Conservation (phyloP, 2,329 filamentous ascomycete species). For the Ceratocystis variospora region DNA sequence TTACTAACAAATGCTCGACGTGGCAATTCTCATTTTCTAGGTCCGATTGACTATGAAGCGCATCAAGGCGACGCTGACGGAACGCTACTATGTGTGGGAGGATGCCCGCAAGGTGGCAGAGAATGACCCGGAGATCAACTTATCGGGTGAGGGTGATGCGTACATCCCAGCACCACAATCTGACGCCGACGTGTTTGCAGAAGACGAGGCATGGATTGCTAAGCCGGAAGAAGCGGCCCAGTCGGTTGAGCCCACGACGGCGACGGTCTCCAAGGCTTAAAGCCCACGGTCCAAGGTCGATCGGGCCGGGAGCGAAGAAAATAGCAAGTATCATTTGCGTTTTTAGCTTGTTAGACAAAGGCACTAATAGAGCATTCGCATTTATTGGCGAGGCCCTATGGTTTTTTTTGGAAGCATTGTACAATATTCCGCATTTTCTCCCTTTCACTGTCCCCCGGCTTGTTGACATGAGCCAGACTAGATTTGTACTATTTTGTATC, state of each 20-base stretch:
- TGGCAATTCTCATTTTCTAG: constrained; percentile 31
- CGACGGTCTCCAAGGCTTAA: constrained; percentile 1
- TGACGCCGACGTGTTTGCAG: constrained; percentile 27
- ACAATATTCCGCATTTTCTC: background rate
- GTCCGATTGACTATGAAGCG: constrained; percentile 62
- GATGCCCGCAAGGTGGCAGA: constrained; percentile 55
- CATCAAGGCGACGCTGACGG: constrained; percentile 75
- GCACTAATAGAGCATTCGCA: no score
- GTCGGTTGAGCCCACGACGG: constrained; percentile 3
- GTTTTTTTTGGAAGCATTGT: background rate
- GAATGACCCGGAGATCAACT: constrained; percentile 52
- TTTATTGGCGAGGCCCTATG: background rate
- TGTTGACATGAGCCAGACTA: constrained; percentile 4
- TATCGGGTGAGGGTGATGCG: constrained; percentile 36
- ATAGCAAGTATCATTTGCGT: background rate
- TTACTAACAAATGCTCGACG: background rate
- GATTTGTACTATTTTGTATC: constrained; percentile 12
- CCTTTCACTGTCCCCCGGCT: background rate
- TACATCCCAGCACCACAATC: constrained; percentile 34
- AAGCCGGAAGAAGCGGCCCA: constrained; percentile 15
- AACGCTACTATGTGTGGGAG: constrained; percentile 79
- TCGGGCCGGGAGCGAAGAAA: background rate
- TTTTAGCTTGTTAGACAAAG: background rate
- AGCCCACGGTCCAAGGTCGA: background rate
- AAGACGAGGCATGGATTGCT: constrained; percentile 23